Evolutionary conservation across 2,329 filamentous ascomycete species (phyloP).

Genomic region (Aspergillus alliaceus): DNA sequence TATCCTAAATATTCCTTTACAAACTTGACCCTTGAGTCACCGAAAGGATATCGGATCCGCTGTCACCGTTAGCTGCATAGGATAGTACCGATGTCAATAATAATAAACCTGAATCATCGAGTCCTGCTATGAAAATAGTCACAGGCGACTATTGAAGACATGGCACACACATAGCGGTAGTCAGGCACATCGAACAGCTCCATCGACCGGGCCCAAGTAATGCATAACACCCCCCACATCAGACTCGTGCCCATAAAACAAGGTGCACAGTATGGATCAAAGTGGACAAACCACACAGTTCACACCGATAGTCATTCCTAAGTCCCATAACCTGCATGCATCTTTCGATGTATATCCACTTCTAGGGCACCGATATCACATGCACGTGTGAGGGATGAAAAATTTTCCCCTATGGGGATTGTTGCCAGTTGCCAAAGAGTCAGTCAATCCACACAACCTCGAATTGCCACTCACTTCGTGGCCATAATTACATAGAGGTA

Average conservation of each 20-base stretch:
- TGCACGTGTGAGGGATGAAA: not conserved
- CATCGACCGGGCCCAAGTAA: too few species aligned
- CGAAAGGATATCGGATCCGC: not conserved
- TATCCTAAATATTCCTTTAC: not conserved
- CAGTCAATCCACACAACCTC: not conserved
- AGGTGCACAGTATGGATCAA: not conserved
- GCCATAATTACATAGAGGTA: not conserved
- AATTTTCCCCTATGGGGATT: not conserved
- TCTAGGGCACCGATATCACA: not conserved
- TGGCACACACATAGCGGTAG: not conserved
- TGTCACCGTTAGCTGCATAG: not conserved
- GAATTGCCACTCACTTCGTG: not conserved
- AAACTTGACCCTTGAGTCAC: not conserved
- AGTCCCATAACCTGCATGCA: not conserved
- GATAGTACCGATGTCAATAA: not conserved
- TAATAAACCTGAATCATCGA: not conserved
- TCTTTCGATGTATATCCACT: not conserved
- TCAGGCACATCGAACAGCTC: not conserved
- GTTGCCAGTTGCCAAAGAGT: not conserved
- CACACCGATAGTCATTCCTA: not conserved
- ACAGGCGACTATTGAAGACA: not conserved
- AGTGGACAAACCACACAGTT: not conserved
- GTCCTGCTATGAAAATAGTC: not conserved
- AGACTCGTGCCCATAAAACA: not conserved
- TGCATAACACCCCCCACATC: not conserved